Evolutionary conservation across 78 protist genomes (phyloP).

Genomic region (Tieghemostelium lacteum): DNA sequence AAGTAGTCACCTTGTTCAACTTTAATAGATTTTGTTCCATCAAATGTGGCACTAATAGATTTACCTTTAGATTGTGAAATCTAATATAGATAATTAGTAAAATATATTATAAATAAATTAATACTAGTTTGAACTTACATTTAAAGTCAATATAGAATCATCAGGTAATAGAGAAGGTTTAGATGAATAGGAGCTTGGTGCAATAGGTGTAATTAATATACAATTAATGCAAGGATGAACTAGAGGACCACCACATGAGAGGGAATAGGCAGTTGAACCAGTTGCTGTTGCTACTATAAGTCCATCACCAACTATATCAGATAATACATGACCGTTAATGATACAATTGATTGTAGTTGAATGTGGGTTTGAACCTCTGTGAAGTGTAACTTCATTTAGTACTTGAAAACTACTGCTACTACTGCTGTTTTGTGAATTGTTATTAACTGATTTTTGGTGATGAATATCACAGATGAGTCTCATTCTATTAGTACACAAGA

Average conservation of each 20-base stretch:
- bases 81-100: background rate
- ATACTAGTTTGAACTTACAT: conserved; percentile 1
- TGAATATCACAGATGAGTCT: conserved; percentile 60
- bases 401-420: conserved; percentile 45
- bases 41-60: conserved; percentile 61
- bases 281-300: conserved; percentile 83
- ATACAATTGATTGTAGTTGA: conserved; percentile 84
- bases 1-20: conserved; percentile 63
- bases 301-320: conserved; percentile 88
- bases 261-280: conserved; percentile 94
- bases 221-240: conserved; percentile 91
- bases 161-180: conserved; percentile 91
- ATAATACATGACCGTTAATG: conserved; percentile 76
- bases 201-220: conserved; percentile 93
- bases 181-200: conserved; percentile 92
- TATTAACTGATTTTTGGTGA: conserved; percentile 14
- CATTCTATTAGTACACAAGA: conserved; percentile 72
- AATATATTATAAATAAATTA: background rate
- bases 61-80: conserved; percentile 76
- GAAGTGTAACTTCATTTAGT: conserved; percentile 79
- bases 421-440: background rate
- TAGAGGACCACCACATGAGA: conserved; percentile 93
- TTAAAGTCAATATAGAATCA: conserved; percentile 47
- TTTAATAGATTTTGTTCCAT: conserved; percentile 61
- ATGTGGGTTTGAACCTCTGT: conserved; percentile 83